Base-by-base conservation (phyloP, 2,329 filamentous ascomycete species). In the Thelonectria rubi region DNA sequence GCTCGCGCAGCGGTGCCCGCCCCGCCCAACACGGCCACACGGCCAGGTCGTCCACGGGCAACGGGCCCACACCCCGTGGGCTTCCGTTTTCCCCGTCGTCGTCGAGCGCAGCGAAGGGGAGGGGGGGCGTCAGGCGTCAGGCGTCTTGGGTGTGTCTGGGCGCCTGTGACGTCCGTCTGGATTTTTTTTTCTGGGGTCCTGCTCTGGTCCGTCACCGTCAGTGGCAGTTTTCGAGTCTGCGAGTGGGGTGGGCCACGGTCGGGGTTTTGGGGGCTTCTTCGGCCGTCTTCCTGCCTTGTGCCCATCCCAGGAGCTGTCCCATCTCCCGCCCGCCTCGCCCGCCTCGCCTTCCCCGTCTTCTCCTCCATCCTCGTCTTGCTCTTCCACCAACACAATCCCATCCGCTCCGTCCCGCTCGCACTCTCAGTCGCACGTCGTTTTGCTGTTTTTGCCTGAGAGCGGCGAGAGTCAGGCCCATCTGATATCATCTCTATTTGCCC, bases 51-150 rank as follows among this genome's bases (percentile, higher is more conserved):
- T 47, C 45, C 45, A 47, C 55, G 55, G 59, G 47, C 45, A 39
- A 39, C 54, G 60, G 55, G 55, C 49, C 60, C 60, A 62, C 60
- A 55, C 55, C 54, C 60, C 60, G 60, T 62, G 56, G 30, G 49
- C 60, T 59, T 55, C 55, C 49, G 54, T 58, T 47, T 58, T 34
- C 55, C 60, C 60, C 60, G 60, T 58, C 47, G 53, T 49, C 49
- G 24, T 18, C 10, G 32, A 34, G 53, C 30, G 5, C 10, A 15
- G 45, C 17, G 45, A 3, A n/a, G 24, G 24, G 24, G 7, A 24
- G 24, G 26, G 26, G 24, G 24, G 24, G 24, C 24, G 24, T 24
- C 24, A 24, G 24, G 43, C 43, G 37, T 12, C 39, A 3, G 39
- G 37, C 32, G 10, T 42, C 43, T 48, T 55, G 32, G 32, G 32